A percentile compares a stretch with the other conserved stretches of the same genome.
phyloP scores from a whole-genome alignment of 495 filamentous ascomycete species.

The Annulohypoxylon stygium region DNA sequence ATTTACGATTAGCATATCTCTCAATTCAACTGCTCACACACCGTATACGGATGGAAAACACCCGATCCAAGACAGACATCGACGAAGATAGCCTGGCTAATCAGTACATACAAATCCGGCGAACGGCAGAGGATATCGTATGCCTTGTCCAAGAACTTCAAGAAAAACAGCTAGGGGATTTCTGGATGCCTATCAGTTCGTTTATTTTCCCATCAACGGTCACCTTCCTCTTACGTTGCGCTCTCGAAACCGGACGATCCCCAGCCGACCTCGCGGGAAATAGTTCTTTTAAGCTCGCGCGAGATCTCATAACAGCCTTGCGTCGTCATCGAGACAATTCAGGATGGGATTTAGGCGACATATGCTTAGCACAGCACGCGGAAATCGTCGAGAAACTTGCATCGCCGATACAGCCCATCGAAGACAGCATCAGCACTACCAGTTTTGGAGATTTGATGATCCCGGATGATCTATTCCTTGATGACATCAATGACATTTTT shows the following conservation, averaged over 20 bases:
- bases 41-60: conserved; percentile 18
- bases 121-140: conserved; percentile 15
- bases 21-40: conserved; percentile 9
- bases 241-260: conserved; percentile 11
- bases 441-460: conserved; percentile 9
- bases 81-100: conserved; percentile 5
- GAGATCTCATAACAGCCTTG: conserved; percentile 2
- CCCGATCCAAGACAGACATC: neutral
- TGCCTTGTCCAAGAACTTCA: neutral
- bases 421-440: neutral
- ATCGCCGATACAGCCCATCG: neutral
- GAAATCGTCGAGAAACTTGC: conserved; percentile 17
- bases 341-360: conserved; percentile 18
- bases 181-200: conserved; percentile 11
- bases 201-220: conserved; percentile 17
- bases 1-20: conserved; percentile 16
- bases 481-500: conserved; percentile 10
- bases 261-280: conserved; percentile 6
- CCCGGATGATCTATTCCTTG: conserved; percentile 15
- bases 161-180: conserved; percentile 10
- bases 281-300: conserved; percentile 7
- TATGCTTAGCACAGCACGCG: conserved; percentile 11
- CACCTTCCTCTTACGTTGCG: conserved; percentile 13
- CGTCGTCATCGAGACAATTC: conserved; percentile 10
- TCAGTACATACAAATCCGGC: conserved; percentile 14